Evolutionary conservation across 129 eudicot genomes (phyloP).

Genomic region (Artemisia annua): DNA sequence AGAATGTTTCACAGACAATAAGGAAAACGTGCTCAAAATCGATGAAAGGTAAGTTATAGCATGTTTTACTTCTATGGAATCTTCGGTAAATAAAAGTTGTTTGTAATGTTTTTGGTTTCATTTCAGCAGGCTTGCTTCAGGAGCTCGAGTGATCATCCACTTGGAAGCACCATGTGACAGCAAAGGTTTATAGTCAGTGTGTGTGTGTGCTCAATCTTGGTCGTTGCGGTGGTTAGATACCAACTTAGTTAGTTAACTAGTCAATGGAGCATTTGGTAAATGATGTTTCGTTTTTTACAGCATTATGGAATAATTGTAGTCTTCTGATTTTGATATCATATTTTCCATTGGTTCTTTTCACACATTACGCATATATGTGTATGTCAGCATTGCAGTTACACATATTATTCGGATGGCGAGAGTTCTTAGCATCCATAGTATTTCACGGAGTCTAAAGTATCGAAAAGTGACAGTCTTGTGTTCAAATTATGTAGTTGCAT

Average conservation of each 20-base stretch:
- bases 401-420: background rate
- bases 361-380: background rate
- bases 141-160: conserved; percentile 79
- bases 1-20: conserved; percentile 36
- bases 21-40: conserved; percentile 57
- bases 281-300: background rate
- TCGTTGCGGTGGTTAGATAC: background rate
- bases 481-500: background rate
- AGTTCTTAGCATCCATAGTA: background rate
- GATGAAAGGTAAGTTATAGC: conserved; percentile 75
- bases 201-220: background rate
- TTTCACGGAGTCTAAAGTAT: background rate
- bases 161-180: conserved; percentile 23
- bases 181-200: background rate
- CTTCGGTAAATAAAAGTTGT: background rate
- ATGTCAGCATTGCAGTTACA: background rate
- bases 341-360: background rate
- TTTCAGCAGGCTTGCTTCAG: conserved; percentile 78
- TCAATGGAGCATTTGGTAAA: conserved; percentile 11
- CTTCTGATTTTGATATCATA: background rate
- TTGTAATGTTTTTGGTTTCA: conserved; percentile 24
- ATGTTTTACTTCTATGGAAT: background rate
- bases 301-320: conserved; percentile 3
- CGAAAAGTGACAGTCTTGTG: background rate
- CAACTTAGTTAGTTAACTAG: background rate